Evolutionary conservation across 495 filamentous ascomycete species (phyloP), one percentile per base, ranked within the genome.

Genomic region (Tricharina praecox): DNA sequence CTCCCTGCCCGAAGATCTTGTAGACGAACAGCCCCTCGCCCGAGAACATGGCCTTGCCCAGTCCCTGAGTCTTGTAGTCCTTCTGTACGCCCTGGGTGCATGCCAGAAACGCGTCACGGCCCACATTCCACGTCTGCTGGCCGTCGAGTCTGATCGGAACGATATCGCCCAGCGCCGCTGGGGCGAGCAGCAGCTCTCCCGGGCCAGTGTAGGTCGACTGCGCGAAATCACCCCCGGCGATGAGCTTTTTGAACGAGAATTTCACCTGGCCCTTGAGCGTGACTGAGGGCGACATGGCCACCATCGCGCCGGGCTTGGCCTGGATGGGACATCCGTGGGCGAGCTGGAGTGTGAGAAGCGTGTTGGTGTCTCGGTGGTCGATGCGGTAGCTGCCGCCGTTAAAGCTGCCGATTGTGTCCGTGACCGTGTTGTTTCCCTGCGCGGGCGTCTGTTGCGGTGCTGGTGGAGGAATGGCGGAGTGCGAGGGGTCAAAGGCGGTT

Each of bases 371-470:
- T 4, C 90, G 72, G 57, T 97, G 90, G 53, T 84, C 90, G 63
- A 97, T 84, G 18, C 92, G 69, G 60, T 88, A 97, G 52, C 77
- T 85, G 7, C 90, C 90, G 9, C 90, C 90, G 65, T 96, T 95
- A 70, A 97, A 96, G 0, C 81, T 93, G 2, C 90, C 90, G 10
- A 87, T 69, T 45, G 90, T 83, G 62, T 96, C 90, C 23, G 75
- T 66, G 1, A 71, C 71, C 2, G 78, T 70, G 1, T 51, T 58
- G 0, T 73, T 76, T 30, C 82, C 81, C 11, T 75, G 68, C 2
- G 73, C 74, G 30, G 66, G 51, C 21, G 59, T 51, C 46, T 67
- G 48, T 41, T 53, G 37, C 32, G 57, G 55, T n/a, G n/a, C n/a
- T 23, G 55, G 33, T 45, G 60, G 55, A 2, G 51, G 50, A 9